Conservation (phyloP, 2,329 filamentous ascomycete genomes). For the Alternaria arborescens region DNA sequence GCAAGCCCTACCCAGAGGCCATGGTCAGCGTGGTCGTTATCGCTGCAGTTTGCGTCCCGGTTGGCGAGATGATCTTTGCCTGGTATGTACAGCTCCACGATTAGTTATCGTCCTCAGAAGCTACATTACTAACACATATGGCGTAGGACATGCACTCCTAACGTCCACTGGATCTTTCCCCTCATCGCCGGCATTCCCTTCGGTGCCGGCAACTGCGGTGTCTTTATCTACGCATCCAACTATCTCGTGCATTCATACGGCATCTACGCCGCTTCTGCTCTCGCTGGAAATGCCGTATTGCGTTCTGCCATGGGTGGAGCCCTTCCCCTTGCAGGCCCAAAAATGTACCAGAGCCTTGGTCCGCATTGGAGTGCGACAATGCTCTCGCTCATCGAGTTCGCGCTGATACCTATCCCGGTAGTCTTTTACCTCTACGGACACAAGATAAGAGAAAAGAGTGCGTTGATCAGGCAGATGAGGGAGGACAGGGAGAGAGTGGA, state of each 20-base stretch:
- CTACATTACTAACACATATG: background rate
- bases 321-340: constrained; percentile 76
- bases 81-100: constrained; percentile 60
- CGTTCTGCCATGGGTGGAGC: constrained; percentile 78
- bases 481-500: constrained; percentile 55
- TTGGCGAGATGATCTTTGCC: constrained; percentile 85
- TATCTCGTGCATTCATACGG: constrained; percentile 82
- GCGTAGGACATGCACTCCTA: constrained; percentile 65
- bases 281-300: constrained; percentile 81
- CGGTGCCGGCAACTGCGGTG: constrained; percentile 76
- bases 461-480: constrained; percentile 60
- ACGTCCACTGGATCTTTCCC: constrained; percentile 83
- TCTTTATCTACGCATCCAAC: constrained; percentile 84
- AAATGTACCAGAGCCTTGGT: constrained; percentile 67
- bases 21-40: constrained; percentile 83
- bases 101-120: background rate
- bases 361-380: constrained; percentile 83
- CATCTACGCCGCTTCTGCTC: constrained; percentile 81
- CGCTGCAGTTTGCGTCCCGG: constrained; percentile 74
- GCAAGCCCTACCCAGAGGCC: constrained; percentile 77
- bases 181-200: constrained; percentile 83
- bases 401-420: constrained; percentile 80
- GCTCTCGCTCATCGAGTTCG: constrained; percentile 75
- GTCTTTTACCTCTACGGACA: constrained; percentile 74
- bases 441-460: constrained; percentile 64